Conservation (phyloP, 108 stramenopile genomes). For the Skeletonema costatum region DNA sequence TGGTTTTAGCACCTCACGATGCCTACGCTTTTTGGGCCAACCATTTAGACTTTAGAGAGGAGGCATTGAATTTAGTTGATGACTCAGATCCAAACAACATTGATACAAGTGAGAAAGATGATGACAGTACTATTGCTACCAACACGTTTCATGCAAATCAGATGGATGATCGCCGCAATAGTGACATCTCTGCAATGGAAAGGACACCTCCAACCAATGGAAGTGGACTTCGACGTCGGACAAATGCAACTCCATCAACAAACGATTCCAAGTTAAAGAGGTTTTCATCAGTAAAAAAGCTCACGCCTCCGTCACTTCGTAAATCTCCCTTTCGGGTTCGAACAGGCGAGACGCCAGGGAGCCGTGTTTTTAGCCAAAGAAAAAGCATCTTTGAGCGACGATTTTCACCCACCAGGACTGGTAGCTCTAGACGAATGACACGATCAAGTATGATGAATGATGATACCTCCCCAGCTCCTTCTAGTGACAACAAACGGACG, state of each 20-base stretch:
- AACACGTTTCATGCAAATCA: slow-evolving; percentile 9
- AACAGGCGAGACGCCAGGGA: slow-evolving; percentile 8
- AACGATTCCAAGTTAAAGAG: slow-evolving; percentile 3
- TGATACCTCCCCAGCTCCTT: slow-evolving; percentile 1
- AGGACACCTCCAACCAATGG: slow-evolving; percentile 13
- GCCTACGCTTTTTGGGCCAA: slow-evolving; percentile 80
- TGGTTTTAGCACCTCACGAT: slow-evolving; percentile 77
- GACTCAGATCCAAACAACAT: slow-evolving; percentile 27
- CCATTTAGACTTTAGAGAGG: slow-evolving; percentile 83
- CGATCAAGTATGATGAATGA: background rate
- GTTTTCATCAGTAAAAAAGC: slow-evolving; percentile 15
- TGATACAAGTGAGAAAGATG: slow-evolving; percentile 32
- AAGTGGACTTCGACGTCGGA: slow-evolving; percentile 44
- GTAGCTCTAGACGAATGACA: slow-evolving; percentile 6
- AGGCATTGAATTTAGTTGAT: slow-evolving; percentile 60
- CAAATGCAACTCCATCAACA: slow-evolving; percentile 17
- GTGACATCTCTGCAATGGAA: background rate
- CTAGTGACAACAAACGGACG: slow-evolving; percentile 5
- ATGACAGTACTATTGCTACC: slow-evolving; percentile 44
- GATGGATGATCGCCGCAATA: slow-evolving; percentile 1
- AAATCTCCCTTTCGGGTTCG: slow-evolving; percentile 25
- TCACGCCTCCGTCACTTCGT: slow-evolving; percentile 25
- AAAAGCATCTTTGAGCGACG: slow-evolving; percentile 52
- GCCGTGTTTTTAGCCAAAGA: slow-evolving; percentile 33
- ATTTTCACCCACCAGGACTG: slow-evolving; percentile 41